phyloP scores from a whole-genome alignment of 306 rosid species.

The Prunus mongolica region DNA sequence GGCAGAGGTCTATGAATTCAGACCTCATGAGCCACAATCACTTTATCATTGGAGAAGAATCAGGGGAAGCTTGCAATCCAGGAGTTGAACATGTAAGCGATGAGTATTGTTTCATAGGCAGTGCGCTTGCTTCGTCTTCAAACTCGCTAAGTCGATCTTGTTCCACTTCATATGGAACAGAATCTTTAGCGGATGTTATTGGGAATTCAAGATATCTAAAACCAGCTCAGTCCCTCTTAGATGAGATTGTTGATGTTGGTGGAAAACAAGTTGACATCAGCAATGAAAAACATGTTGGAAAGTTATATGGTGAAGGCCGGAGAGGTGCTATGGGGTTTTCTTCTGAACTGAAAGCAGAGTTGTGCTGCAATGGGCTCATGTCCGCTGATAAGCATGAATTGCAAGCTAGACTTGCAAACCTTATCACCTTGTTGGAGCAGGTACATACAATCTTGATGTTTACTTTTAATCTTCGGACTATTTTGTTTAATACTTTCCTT shows the following conservation, averaged over 20 bases:
- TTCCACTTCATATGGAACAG: constrained; percentile 46
- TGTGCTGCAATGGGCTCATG: constrained; percentile 45
- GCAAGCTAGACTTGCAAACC: constrained; percentile 54
- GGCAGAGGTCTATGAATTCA: constrained; percentile 2
- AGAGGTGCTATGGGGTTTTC: constrained; percentile 40
- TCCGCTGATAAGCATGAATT: constrained; percentile 56
- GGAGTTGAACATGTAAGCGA: constrained; percentile 35
- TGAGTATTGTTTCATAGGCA: constrained; percentile 44
- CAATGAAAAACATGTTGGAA: constrained; percentile 47
- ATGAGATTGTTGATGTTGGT: constrained; percentile 59
- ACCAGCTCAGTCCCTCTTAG: constrained; percentile 65
- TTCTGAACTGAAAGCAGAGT: constrained; percentile 55
- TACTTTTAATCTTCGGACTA: background rate
- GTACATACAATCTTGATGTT: constrained; percentile 25
- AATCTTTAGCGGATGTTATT: constrained; percentile 41
- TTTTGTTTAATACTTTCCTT: background rate
- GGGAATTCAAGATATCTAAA: constrained; percentile 59
- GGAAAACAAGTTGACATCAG: constrained; percentile 47
- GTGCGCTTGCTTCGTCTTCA: constrained; percentile 44
- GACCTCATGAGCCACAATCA: constrained; percentile 16
- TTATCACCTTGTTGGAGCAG: constrained; percentile 66
- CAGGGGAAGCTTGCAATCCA: constrained; percentile 39
- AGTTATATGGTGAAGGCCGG: constrained; percentile 49
- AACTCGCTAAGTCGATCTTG: constrained; percentile 40
- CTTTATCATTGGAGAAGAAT: constrained; percentile 36